A percentile compares a stretch with the other conserved stretches of the same genome.
Evolutionary conservation across 257 asterid species (phyloP).

Genomic region (Cynanchum wilfordii): DNA sequence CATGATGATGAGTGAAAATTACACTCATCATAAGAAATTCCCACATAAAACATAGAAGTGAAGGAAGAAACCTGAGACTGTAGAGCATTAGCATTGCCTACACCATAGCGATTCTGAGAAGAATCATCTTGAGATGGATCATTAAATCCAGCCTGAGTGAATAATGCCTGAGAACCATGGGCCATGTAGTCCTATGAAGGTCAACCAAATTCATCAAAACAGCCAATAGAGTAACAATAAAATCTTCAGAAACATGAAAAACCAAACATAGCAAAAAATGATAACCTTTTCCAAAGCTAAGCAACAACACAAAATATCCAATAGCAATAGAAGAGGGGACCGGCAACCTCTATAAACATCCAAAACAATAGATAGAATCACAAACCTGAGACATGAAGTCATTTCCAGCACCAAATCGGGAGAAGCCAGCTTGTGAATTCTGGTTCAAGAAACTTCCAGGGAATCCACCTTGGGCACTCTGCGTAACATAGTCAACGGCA

Average conservation of each 20-base stretch:
- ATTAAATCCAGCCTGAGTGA: conserved; percentile 78
- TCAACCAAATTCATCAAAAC: conserved; percentile 6
- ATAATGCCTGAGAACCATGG: conserved; percentile 88
- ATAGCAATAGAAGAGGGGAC: background rate
- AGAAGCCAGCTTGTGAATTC: conserved; percentile 85
- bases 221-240: background rate
- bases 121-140: conserved; percentile 85
- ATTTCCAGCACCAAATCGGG: conserved; percentile 81
- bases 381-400: conserved; percentile 98
- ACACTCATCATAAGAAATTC: background rate
- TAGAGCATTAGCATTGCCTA: conserved; percentile 54
- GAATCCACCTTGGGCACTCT: conserved; percentile 86
- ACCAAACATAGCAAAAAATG: background rate
- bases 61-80: conserved; percentile 70
- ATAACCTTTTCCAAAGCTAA: background rate
- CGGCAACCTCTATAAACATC: background rate
- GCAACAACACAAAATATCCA: background rate
- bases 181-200: conserved; percentile 75
- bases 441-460: conserved; percentile 83
- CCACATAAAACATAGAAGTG: background rate
- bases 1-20: background rate
- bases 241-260: background rate
- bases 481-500: conserved; percentile 71
- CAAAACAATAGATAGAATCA: background rate
- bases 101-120: conserved; percentile 70